phyloP scores from a whole-genome alignment of 139 green algal species.

The Pleodorina starrii region DNA sequence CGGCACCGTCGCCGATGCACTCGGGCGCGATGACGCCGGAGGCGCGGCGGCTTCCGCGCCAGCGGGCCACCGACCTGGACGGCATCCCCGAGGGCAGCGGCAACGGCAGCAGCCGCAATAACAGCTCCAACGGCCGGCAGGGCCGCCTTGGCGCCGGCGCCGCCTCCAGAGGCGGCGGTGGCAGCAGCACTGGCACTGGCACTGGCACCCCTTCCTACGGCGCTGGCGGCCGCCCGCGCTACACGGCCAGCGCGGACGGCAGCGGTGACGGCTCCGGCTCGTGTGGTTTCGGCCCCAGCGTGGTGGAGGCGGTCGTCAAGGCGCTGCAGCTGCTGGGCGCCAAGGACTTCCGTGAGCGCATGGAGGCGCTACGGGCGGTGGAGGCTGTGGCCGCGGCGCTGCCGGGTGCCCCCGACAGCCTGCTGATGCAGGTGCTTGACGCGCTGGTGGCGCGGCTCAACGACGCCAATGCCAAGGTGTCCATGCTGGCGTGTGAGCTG shows the following conservation, averaged over 20 bases:
- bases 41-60: slow-evolving; percentile 22
- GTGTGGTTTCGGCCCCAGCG: background rate
- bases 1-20: slow-evolving; percentile 12
- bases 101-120: slow-evolving; percentile 2
- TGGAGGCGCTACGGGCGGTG: slow-evolving; percentile 60
- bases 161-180: background rate
- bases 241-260: slow-evolving; percentile 2
- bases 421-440: slow-evolving; percentile 52
- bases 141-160: background rate
- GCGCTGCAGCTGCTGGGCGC: slow-evolving; percentile 48
- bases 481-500: slow-evolving; percentile 58
- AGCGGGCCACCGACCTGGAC: slow-evolving; percentile 32
- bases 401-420: slow-evolving; percentile 43
- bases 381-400: slow-evolving; percentile 49
- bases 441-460: slow-evolving; percentile 48
- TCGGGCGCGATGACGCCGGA: slow-evolving; percentile 18
- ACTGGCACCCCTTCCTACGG: background rate
- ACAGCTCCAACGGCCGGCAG: slow-evolving; percentile 13
- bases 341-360: slow-evolving; percentile 71
- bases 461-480: slow-evolving; percentile 79
- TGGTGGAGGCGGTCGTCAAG: slow-evolving; percentile 49
- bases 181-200: background rate
- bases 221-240: background rate
- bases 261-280: too few species aligned
- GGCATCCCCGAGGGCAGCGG: slow-evolving; percentile 22